These are phyloP conservation scores for Inonotus obliquus DNA, from an alignment of 1,284 basidiomycete genomes.

Conservation along the genomic window DNA sequence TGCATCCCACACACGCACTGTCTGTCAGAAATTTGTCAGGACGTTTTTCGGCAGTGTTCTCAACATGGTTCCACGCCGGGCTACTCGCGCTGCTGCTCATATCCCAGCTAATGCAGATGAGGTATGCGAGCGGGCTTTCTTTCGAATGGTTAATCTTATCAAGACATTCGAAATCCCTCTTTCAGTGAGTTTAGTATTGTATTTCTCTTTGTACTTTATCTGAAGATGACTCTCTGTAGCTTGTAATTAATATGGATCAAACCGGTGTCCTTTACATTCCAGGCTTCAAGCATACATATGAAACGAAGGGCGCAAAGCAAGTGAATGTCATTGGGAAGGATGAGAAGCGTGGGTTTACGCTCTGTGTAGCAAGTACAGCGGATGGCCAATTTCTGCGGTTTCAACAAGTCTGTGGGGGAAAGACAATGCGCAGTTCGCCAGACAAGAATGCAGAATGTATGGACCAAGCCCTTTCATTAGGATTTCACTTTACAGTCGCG, in stretches of 20 bases:
- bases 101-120: not conserved
- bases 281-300: conserved; percentile 28
- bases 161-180: not conserved
- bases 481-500: conserved; percentile 26
- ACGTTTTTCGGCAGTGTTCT: not conserved
- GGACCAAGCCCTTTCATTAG: conserved; percentile 23
- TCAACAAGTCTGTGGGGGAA: conserved; percentile 29
- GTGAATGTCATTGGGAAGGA: conserved; percentile 29
- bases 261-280: conserved; percentile 30
- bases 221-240: not conserved
- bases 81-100: not conserved
- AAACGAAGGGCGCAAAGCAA: conserved; percentile 28
- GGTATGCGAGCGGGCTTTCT: not conserved
- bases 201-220: not conserved
- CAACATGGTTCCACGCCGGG: not conserved
- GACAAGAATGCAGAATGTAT: conserved; percentile 17
- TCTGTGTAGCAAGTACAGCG: conserved; percentile 27
- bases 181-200: conserved; percentile 20
- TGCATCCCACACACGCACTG: no score
- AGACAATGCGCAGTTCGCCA: conserved; percentile 25
- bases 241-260: conserved; percentile 35
- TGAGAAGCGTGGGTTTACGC: conserved; percentile 35
- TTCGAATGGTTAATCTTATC: not conserved
- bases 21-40: not conserved
- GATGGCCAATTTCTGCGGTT: conserved; percentile 29